Percentiles rank a stretch among this genome's conserved stretches.
Conservation (phyloP, 148 eudicot species). For the Chenopodium berlandieri region DNA sequence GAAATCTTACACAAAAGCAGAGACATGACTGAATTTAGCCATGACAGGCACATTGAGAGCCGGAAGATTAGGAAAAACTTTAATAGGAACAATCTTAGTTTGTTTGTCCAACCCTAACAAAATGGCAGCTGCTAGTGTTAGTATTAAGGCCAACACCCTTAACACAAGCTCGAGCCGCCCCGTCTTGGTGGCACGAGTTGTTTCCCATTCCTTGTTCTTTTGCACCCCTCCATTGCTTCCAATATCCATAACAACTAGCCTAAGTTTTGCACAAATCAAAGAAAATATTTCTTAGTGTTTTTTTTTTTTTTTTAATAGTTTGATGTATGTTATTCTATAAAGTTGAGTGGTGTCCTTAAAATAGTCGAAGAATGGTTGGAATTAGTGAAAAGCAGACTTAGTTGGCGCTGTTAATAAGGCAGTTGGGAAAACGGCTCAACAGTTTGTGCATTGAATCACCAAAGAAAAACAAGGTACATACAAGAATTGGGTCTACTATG, state of each 20-base stretch:
- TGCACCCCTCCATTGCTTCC: conserved; percentile 10
- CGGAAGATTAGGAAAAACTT: conserved; percentile 51
- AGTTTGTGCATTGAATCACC: neutral
- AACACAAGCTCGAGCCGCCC: conserved; percentile 34
- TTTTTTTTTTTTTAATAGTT: neutral
- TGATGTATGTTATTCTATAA: neutral
- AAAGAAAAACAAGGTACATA: neutral
- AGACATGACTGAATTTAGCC: conserved; percentile 56
- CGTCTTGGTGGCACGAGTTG: neutral
- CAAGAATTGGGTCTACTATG: neutral
- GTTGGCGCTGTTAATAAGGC: neutral
- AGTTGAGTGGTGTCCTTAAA: neutral
- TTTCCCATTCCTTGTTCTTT: conserved; percentile 2
- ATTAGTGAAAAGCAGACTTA: too few species aligned
- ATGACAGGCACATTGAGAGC: conserved; percentile 49
- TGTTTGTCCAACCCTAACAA: conserved; percentile 63
- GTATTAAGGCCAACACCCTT: conserved; percentile 46
- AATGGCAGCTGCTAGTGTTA: conserved; percentile 58
- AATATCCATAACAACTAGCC: neutral
- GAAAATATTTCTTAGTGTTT: too few species aligned
- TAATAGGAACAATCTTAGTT: conserved; percentile 42
- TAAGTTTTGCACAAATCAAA: too few species aligned
- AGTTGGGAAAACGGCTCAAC: neutral
- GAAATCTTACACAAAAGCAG: conserved; percentile 69
- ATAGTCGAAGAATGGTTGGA: neutral